Conservation (phyloP, 345 rosid species). For the Turnera subulata region DNA sequence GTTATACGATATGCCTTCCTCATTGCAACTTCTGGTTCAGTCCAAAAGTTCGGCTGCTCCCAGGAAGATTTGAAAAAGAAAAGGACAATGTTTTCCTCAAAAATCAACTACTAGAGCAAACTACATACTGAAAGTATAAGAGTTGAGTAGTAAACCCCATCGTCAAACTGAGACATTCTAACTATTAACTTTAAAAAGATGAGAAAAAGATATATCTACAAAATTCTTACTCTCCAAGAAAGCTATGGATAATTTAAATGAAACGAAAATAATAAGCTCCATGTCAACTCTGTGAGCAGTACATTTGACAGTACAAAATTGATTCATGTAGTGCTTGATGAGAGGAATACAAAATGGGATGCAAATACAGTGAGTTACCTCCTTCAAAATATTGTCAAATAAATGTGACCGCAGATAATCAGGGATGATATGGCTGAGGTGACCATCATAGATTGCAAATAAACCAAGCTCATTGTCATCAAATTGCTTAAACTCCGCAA, state of each 20-base stretch:
- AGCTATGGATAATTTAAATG: neutral
- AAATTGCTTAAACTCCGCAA: slow-evolving; percentile 72
- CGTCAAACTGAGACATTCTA: neutral
- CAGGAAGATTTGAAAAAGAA: slow-evolving; percentile 2
- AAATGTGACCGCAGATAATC: slow-evolving; percentile 67
- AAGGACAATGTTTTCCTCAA: neutral
- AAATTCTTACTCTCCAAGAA: neutral
- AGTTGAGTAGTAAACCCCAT: neutral
- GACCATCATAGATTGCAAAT: slow-evolving; percentile 91
- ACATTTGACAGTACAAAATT: neutral
- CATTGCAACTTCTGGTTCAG: slow-evolving; percentile 63
- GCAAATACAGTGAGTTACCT: slow-evolving; percentile 38
- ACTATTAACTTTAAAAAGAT: neutral
- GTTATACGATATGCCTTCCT: slow-evolving; percentile 67
- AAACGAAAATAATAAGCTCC: neutral
- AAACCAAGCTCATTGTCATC: slow-evolving; percentile 78
- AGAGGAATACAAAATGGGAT: neutral
- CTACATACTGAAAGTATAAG: neutral
- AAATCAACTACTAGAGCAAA: neutral
- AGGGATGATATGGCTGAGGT: slow-evolving; percentile 73
- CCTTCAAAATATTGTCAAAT: slow-evolving; percentile 74
- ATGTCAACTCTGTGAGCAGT: neutral
- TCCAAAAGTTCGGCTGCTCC: slow-evolving; percentile 70
- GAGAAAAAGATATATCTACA: neutral
- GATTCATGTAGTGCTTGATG: neutral